phyloP scores from a whole-genome alignment of 1,139 yeast species.

The Kurtzmaniella quercitrusa region DNA sequence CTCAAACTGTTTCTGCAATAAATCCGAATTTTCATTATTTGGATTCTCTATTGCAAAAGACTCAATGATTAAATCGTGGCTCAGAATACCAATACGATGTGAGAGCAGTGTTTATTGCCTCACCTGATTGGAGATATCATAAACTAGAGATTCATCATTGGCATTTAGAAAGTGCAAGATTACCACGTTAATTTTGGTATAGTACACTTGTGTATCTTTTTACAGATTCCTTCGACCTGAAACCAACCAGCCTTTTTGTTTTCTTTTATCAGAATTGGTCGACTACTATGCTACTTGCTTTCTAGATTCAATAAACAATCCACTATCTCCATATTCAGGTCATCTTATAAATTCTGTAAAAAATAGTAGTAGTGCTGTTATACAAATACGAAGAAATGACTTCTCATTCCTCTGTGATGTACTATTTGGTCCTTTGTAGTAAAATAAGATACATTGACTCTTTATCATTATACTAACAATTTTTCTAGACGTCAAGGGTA shows the following conservation, averaged over 20 bases:
- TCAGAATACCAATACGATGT: neutral
- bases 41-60: neutral
- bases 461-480: conserved; percentile 5
- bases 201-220: neutral
- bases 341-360: conserved; percentile 7
- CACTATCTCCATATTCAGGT: conserved; percentile 5
- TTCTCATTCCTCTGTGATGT: neutral
- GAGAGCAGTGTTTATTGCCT: neutral
- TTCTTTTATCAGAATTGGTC: neutral
- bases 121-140: neutral
- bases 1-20: too few relatives aligned
- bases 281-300: conserved; percentile 5
- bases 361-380: conserved; percentile 9
- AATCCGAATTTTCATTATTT: neutral
- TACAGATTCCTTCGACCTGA: neutral
- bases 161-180: conserved; percentile 1
- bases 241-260: neutral
- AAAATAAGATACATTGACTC: neutral
- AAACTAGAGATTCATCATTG: neutral
- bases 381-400: conserved; percentile 1
- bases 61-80: neutral
- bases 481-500: conserved; percentile 86
- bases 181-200: neutral
- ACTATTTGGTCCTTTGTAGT: neutral
- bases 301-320: conserved; percentile 8